phyloP scores from a whole-genome alignment of 169 alveolate species.

The Eimeria sp. region DNA sequence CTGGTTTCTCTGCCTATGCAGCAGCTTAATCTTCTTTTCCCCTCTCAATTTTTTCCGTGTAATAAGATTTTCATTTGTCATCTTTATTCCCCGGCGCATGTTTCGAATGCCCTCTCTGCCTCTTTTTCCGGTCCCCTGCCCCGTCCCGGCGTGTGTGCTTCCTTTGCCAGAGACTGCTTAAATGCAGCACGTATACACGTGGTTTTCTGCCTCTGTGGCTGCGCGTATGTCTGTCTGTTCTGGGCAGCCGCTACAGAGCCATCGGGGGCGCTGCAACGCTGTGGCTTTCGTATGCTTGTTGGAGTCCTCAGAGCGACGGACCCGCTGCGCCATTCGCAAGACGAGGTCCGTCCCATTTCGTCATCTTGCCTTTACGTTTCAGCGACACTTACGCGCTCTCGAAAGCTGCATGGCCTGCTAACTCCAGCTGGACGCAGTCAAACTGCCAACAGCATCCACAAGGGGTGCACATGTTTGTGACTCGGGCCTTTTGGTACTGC shows the following conservation, averaged over 20 bases:
- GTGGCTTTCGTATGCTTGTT: constrained; percentile 39
- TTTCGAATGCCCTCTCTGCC: not conserved
- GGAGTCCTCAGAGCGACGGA: constrained; percentile 64
- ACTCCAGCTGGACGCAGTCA: not conserved
- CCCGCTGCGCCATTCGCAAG: constrained; percentile 60
- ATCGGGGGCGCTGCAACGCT: constrained; percentile 58
- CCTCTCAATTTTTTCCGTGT: not conserved
- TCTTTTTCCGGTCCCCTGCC: not conserved
- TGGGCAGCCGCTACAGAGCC: constrained; percentile 44
- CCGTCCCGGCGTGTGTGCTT: not conserved
- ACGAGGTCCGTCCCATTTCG: constrained; percentile 1
- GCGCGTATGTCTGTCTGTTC: not conserved
- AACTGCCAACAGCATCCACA: not conserved
- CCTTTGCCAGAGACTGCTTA: not conserved
- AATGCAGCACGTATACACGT: not conserved
- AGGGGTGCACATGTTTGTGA: not conserved
- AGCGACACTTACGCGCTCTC: not conserved
- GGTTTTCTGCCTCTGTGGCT: not conserved
- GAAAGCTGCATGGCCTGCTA: not conserved
- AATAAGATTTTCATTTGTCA: not conserved
- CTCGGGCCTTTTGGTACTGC: not conserved
- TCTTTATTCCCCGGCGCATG: not conserved
- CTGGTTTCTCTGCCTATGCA: not conserved
- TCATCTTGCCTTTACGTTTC: not conserved
- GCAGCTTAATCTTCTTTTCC: not conserved